A percentile compares a stretch with the other conserved stretches of the same genome.
These are phyloP conservation scores for Ceratobasidium sp. DNA, from an alignment of 1,284 basidiomycete species.

Conservation along the genomic window DNA sequence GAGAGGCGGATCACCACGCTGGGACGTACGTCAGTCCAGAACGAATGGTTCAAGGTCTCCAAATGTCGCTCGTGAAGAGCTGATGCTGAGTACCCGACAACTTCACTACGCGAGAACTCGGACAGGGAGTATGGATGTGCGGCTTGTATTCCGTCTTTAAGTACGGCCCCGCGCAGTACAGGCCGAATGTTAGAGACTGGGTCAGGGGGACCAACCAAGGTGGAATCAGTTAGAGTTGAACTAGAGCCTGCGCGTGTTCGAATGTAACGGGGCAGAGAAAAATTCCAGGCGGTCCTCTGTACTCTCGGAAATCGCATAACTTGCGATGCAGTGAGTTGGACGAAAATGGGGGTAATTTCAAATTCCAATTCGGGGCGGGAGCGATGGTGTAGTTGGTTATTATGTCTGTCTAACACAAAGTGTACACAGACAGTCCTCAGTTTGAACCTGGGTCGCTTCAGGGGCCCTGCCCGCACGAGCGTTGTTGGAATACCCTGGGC, in stretches of 20 bases:
- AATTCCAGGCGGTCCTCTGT: background rate
- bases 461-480: too few species aligned
- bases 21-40: constrained; percentile 77
- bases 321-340: background rate
- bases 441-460: constrained; percentile 45
- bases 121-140: constrained; percentile 76
- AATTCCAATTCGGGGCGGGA: constrained; percentile 1
- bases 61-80: constrained; percentile 57
- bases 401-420: constrained; percentile 44
- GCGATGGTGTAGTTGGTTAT: constrained; percentile 46
- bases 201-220: constrained; percentile 74
- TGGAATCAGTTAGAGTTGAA: background rate
- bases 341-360: background rate
- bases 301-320: constrained; percentile 1
- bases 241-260: background rate
- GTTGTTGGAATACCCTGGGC: too few species aligned
- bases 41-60: constrained; percentile 75
- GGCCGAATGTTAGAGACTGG: constrained; percentile 81
- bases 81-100: constrained; percentile 48
- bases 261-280: background rate
- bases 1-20: background rate
- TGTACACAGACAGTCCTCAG: constrained; percentile 45
- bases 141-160: constrained; percentile 14
- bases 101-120: constrained; percentile 65
- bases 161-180: constrained; percentile 1